Base-by-base conservation (phyloP, 2,329 filamentous ascomycete genomes). In the Anthostomella pinea region DNA sequence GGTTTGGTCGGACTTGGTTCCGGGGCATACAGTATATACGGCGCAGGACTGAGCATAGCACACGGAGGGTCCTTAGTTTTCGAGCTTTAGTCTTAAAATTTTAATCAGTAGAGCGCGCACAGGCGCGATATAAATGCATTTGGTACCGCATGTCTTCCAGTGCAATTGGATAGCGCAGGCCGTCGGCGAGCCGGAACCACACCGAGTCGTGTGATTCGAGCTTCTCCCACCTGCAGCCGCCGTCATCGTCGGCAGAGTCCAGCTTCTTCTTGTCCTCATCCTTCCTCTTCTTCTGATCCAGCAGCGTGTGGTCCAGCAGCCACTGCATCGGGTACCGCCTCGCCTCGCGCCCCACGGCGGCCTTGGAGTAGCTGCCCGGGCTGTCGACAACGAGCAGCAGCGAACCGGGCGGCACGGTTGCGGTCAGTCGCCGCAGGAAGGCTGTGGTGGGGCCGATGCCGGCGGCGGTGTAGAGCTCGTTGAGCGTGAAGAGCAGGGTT, bases 141-240 rank as follows among this genome's bases (percentile, higher is more conserved):
- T 97, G 91, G 63, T 91, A 95, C 30, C 90, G 80, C 90, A 96
- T 95, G 58, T 96, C 87, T 67, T 97, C 91, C 57, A 97, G 65
- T 33, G 81, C 75, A 52, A 96, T 88, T 6, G 89, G 85, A 65
- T 96, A 97, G 25, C 72, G 69, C 48, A 96, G 63, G 11, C 62
- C 67, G 1, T 77, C 72, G 9, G 75, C 69, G 22, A 95, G 65
- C 27, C 91, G 77, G 64, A 91, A 96, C 91, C 91, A 97, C 36
- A 78, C 67, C 3, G 86, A 89, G 30, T 95, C 87, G 43, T 89
- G 74, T 15, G 79, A 79, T 35, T 85, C 69, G 3, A 95, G 41
- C 62, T 85, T 88, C 49, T 81, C 76, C 91, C 91, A 97, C 16
- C 65, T 51, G 35, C 63, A 61, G 2, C 57, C 63, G 7, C 52